A percentile compares a stretch with the other conserved stretches of the same genome.
Conservation (phyloP, 2,329 filamentous ascomycete species). For the Fusarium setosum region DNA sequence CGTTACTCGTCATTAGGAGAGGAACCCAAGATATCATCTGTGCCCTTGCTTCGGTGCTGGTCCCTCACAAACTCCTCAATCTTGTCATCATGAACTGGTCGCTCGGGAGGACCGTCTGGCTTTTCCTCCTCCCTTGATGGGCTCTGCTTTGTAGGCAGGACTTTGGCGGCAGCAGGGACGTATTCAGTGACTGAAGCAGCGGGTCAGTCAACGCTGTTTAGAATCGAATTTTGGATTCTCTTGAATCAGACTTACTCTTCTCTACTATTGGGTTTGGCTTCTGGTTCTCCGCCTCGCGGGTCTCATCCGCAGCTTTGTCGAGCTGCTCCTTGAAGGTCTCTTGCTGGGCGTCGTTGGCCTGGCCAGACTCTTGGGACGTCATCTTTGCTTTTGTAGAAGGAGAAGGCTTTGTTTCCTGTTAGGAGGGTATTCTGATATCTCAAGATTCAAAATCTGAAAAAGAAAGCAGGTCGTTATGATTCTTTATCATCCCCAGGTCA, state of each 20-base stretch:
- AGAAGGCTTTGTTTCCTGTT: slow-evolving; percentile 4
- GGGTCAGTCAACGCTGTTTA: slow-evolving; percentile 12
- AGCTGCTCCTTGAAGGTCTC: slow-evolving; percentile 57
- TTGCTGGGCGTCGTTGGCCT: slow-evolving; percentile 15
- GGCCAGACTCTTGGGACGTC: slow-evolving; percentile 23
- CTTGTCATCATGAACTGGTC: slow-evolving; percentile 58
- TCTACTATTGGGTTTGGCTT: slow-evolving; percentile 53
- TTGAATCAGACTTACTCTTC: slow-evolving; percentile 50
- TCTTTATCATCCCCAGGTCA: slow-evolving; percentile 3
- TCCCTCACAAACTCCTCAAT: slow-evolving; percentile 66
- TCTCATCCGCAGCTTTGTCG: slow-evolving; percentile 54
- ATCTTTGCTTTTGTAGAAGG: slow-evolving; percentile 12
- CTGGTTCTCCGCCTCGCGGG: slow-evolving; percentile 40
- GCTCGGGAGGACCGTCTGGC: slow-evolving; percentile 52
- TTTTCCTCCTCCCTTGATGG: slow-evolving; percentile 33
- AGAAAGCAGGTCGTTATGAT: slow-evolving; percentile 3
- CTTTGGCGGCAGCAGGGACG: slow-evolving; percentile 55
- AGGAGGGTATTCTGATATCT: slow-evolving; percentile 7
- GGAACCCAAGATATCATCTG: slow-evolving; percentile 40
- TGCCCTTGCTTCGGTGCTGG: slow-evolving; percentile 60
- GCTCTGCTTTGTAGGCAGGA: slow-evolving; percentile 52
- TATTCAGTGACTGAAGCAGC: slow-evolving; percentile 53
- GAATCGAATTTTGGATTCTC: background rate
- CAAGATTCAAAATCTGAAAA: background rate
- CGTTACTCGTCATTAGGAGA: slow-evolving; percentile 27